Base-by-base conservation (phyloP, 2,329 filamentous ascomycete species). In the Colletotrichum endophyticum region DNA sequence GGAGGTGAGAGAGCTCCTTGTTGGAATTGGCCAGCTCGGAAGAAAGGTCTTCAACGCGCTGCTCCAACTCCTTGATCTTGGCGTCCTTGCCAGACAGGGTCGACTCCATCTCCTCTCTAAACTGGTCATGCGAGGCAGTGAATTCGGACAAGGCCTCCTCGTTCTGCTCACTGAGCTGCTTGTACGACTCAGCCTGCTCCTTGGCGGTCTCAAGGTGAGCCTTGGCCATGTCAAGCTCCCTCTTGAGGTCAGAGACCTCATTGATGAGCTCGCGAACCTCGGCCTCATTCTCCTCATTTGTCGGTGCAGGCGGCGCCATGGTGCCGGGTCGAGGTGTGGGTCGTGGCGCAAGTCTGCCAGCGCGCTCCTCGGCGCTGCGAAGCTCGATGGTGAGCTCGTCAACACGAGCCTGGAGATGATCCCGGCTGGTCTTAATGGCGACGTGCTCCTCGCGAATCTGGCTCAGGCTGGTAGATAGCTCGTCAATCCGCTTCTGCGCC, bases 301-400 rank as follows among this genome's bases (percentile, higher is more conserved):
- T 86, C 19, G 90, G 85, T 5, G 83, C 82, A 12, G 84, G 82
- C 30, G 82, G 83, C 32, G 88, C 86, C 44, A 83, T 80, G 61
- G 86, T 82, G 27, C 87, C 89, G 6, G 90, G 87, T 78, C 93
- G 88, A 3, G 93, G 89, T 1, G 93, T 95, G 6, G 94, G 94
- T 73, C 94, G 92, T n/a, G 95, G 94, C 79, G 97, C 95, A 72
- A 98, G 88, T 34, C 96, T 91, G 79, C 95, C 93, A 8, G 95
- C 90, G 67, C 96, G 94, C 84, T 99, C 97, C 83, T 99, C 96
- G 0, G 96, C 95, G 81, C 94, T 96, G 80, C 94, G 94, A 30
- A 99, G 88, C 83, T 99, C 95, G 73, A 98, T 94, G 30, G 94
- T 94, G 71, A 99, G 87, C 85, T 99, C 96, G 79, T 98, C 95